Percentiles rank a stretch among this genome's conserved stretches.
These are phyloP conservation scores for Eucalyptus cloeziana DNA, from an alignment of 345 rosid genomes.

Conservation along the genomic window DNA sequence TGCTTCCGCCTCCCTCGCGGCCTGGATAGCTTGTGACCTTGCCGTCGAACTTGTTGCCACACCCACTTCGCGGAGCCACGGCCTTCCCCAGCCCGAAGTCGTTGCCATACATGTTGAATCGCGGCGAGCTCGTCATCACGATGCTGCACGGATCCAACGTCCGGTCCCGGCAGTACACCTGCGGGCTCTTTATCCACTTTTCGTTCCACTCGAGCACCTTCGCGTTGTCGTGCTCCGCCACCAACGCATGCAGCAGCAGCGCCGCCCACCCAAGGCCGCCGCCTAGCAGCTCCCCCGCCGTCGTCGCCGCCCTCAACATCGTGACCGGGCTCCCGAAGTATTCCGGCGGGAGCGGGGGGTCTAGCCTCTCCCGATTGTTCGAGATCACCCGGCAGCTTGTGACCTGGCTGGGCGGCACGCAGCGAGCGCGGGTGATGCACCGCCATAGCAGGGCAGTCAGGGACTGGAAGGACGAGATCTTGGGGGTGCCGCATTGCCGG, in stretches of 20 bases:
- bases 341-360: conserved; percentile 26
- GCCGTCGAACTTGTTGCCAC: conserved; percentile 61
- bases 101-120: conserved; percentile 63
- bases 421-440: conserved; percentile 35
- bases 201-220: conserved; percentile 16
- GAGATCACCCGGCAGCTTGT: conserved; percentile 39
- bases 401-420: conserved; percentile 16
- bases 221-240: conserved; percentile 29
- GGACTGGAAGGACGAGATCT: conserved; percentile 67
- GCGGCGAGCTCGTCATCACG: conserved; percentile 80
- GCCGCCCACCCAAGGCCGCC: conserved; percentile 62
- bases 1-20: conserved; percentile 57
- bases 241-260: conserved; percentile 35
- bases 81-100: conserved; percentile 88
- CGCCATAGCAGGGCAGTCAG: conserved; percentile 58
- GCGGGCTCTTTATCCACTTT: conserved; percentile 37
- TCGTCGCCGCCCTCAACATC: conserved; percentile 18
- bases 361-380: conserved; percentile 42
- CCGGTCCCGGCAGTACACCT: conserved; percentile 19
- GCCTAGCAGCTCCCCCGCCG: conserved; percentile 44
- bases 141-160: conserved; percentile 40
- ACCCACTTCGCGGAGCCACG: conserved; percentile 58
- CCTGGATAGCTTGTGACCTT: conserved; percentile 58
- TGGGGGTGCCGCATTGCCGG: conserved; percentile 14
- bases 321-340: conserved; percentile 58